Evolutionary conservation across 2,329 filamentous ascomycete species (phyloP).

Genomic region (Aspergillus amoenus): DNA sequence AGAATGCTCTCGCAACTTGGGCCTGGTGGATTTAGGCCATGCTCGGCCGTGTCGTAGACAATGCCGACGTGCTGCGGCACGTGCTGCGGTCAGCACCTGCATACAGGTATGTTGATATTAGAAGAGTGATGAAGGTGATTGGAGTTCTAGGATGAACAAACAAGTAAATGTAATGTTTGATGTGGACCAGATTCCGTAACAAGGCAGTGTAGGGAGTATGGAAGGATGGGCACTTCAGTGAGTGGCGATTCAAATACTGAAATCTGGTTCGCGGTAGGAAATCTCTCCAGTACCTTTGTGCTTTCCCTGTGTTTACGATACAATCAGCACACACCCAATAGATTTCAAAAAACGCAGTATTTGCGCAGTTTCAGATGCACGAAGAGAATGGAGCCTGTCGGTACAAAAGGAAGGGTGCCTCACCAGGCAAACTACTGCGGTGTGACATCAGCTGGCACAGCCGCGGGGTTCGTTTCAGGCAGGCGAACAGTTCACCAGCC

Average conservation of each 20-base stretch:
- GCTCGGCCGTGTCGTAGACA: neutral
- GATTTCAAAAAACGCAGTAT: neutral
- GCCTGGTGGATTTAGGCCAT: neutral
- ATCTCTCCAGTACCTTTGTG: neutral
- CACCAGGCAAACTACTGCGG: slow-evolving; percentile 36
- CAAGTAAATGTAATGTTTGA: neutral
- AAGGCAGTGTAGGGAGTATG: neutral
- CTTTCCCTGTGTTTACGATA: too few species aligned
- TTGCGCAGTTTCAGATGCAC: neutral
- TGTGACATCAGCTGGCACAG: slow-evolving; percentile 32
- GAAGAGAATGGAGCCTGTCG: neutral
- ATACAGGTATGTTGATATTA: neutral
- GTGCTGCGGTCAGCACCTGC: neutral
- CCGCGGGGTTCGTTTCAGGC: slow-evolving; percentile 24
- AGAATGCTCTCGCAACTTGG: neutral
- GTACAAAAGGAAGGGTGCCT: slow-evolving; percentile 2
- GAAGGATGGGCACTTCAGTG: neutral
- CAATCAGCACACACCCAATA: neutral
- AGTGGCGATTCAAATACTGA: neutral
- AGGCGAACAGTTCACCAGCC: slow-evolving; percentile 2
- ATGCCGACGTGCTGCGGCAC: neutral
- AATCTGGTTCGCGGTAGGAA: neutral
- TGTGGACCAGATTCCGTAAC: too few species aligned
- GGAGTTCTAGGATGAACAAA: neutral
- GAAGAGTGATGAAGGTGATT: neutral